A percentile compares a stretch with the other conserved stretches of the same genome.
phyloP scores from a whole-genome alignment of 2,329 filamentous ascomycete genomes.

The Neofusicoccum parvum region DNA sequence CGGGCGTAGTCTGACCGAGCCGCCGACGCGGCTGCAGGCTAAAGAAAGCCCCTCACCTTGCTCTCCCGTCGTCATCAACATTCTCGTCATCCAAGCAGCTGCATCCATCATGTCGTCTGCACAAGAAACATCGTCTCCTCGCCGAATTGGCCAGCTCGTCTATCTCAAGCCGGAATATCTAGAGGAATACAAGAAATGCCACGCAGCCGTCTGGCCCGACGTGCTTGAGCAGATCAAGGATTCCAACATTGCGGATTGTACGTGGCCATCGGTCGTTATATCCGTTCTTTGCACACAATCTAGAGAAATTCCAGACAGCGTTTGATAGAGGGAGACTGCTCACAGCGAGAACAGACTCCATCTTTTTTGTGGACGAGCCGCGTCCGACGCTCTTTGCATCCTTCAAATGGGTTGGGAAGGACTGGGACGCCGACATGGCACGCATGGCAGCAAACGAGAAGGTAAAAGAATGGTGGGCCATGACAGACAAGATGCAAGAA shows the following conservation, averaged over 20 bases:
- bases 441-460: slow-evolving; percentile 72
- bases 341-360: slow-evolving; percentile 59
- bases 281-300: too few relatives aligned
- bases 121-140: slow-evolving; percentile 26
- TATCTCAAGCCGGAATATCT: slow-evolving; percentile 68
- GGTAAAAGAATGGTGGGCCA: slow-evolving; percentile 77
- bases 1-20: slow-evolving; percentile 4
- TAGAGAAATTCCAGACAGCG: background rate
- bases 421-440: slow-evolving; percentile 75
- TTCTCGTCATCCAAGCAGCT: background rate
- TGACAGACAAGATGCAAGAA: slow-evolving; percentile 77
- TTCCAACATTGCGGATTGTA: slow-evolving; percentile 74
- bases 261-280: slow-evolving; percentile 26
- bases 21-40: background rate
- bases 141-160: slow-evolving; percentile 71
- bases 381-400: slow-evolving; percentile 67
- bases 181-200: slow-evolving; percentile 72
- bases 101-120: background rate
- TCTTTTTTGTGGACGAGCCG: slow-evolving; percentile 67
- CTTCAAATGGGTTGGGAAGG: slow-evolving; percentile 77
- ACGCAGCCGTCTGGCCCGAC: slow-evolving; percentile 75
- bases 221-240: slow-evolving; percentile 75
- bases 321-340: background rate
- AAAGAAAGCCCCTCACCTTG: background rate
- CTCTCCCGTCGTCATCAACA: background rate